Base-by-base conservation (phyloP, 2,329 filamentous ascomycete species). In the Coniella vitis region DNA sequence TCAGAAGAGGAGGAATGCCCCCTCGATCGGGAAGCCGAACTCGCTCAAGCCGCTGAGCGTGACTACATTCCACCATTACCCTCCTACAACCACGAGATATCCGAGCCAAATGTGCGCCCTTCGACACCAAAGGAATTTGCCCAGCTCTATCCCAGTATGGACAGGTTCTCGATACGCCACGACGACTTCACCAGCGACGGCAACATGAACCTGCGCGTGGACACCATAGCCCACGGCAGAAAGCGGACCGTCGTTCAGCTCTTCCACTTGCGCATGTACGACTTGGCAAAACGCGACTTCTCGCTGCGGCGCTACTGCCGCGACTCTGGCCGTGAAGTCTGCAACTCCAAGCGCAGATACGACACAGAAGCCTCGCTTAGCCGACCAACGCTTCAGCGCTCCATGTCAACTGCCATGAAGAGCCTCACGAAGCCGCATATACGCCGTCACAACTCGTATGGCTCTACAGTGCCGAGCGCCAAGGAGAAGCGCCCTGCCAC, bases 241-340 rank as follows among this genome's bases (percentile, higher is more conserved):
- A 78, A 81, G 54, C 81, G 81, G 57, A 79, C 86, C 59, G 87
- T 83, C 4, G 69, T 81, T 10, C 79, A 84, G 63, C 82, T 98
- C 41, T 97, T 96, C 68, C 91, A 98, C 66, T 74, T 97, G 52
- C 86, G 90, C 60, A 95, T 98, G 89, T 84, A 95, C 64, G 89
- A 97, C 65, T 72, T 97, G 48, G 83, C 82, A 60, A 83, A 82
- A 57, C 81, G 93, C 43, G 87, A 95, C 54, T 96, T 95, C 67
- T 95, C 90, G 1, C 75, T 97, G 22, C 83, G 91, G 25, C 82
- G 91, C 41, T 97, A 98, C 67, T 93, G 88, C 65, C 83, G 93
- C 49, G 87, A 95, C 55, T 96, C 90, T 25, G 91, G 93, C 19
- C 84, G 91, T 42, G 91, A 97, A 67, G 86, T 97, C 16, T 96